Evolutionary conservation across 495 filamentous ascomycete species (phyloP).

Genomic region (Talaromyces trachyspermus): DNA sequence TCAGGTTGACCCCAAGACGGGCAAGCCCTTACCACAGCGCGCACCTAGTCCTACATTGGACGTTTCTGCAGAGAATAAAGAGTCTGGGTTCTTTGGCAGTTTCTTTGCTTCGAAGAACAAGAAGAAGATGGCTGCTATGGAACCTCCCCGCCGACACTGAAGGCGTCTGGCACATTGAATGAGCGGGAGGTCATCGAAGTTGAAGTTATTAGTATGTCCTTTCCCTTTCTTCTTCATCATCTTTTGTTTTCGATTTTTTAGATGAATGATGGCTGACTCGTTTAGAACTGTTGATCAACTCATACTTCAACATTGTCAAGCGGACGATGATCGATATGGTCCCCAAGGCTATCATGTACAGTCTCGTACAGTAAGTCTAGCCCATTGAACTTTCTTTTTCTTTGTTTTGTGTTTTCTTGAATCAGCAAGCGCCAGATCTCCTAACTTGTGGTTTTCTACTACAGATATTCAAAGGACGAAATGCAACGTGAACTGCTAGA

Average conservation of each 20-base stretch:
- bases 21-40: constrained; percentile 79
- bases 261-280: no score
- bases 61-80: constrained; percentile 44
- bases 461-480: constrained; percentile 88
- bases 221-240: constrained; percentile 6
- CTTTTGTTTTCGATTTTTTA: no score
- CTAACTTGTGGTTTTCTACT: constrained; percentile 11
- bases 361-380: constrained; percentile 75
- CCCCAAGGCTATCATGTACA: constrained; percentile 98
- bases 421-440: not conserved
- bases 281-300: constrained; percentile 85
- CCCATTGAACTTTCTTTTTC: not conserved
- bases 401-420: not conserved
- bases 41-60: constrained; percentile 60
- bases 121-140: constrained; percentile 99
- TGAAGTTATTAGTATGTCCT: constrained; percentile 91
- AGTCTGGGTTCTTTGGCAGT: constrained; percentile 85
- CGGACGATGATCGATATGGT: constrained; percentile 99
- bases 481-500: constrained; percentile 99
- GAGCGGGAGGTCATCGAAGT: constrained; percentile 93
- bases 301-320: constrained; percentile 96
- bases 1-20: constrained; percentile 98
- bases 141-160: constrained; percentile 88
- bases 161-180: constrained; percentile 83
- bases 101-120: constrained; percentile 99